Percentiles rank a stretch among this genome's conserved stretches.
Conservation (phyloP, 139 green algal species). For the Mesotaenium endlicherianum region DNA sequence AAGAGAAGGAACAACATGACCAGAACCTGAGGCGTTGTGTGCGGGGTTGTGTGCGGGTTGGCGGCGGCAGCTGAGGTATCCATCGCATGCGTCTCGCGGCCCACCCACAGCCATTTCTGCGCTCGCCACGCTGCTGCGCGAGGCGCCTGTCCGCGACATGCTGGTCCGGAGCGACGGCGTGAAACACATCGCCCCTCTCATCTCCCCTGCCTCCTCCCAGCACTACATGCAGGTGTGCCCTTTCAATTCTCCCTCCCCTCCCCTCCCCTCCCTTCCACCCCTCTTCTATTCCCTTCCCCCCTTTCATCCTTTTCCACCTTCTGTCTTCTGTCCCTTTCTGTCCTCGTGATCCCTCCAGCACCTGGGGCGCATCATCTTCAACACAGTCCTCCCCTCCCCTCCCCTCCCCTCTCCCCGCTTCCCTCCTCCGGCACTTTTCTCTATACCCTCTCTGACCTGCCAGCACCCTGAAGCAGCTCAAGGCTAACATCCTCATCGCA, state of each 20-base stretch:
- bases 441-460: too few relatives aligned
- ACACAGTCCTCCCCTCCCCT: not conserved
- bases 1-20: too few relatives aligned
- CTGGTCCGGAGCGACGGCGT: conserved; percentile 63
- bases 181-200: conserved; percentile 67
- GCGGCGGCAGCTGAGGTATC: conserved; percentile 71
- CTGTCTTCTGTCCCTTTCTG: not conserved
- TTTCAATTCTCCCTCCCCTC: not conserved
- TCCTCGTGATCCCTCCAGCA: not conserved
- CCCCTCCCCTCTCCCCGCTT: not conserved
- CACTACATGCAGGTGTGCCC: conserved; percentile 45
- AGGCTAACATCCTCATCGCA: too few relatives aligned
- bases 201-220: conserved; percentile 53
- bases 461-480: too few relatives aligned
- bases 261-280: not conserved
- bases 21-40: too few relatives aligned
- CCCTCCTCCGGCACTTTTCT: not conserved
- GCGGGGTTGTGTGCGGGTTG: too few relatives aligned
- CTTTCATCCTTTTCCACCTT: conserved; percentile 11
- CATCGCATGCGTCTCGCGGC: conserved; percentile 64
- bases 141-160: conserved; percentile 64
- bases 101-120: conserved; percentile 61
- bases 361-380: not conserved
- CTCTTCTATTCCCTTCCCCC: not conserved
- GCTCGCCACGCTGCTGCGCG: conserved; percentile 77